phyloP scores from a whole-genome alignment of 495 filamentous ascomycete genomes.

The Podospora conica region DNA sequence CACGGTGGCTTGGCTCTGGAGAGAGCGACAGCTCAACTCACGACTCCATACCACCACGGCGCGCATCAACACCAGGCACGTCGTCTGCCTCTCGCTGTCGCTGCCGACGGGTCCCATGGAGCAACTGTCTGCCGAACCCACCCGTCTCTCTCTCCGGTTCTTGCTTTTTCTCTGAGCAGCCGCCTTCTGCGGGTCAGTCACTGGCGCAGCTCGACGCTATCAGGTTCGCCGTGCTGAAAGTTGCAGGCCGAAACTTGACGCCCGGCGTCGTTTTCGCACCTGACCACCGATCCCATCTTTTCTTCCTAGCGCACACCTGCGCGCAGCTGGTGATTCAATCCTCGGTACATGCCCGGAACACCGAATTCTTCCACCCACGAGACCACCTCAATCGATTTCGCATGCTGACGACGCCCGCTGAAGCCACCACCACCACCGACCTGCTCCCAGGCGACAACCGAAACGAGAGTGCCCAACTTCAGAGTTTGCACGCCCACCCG shows the following conservation, averaged over 20 bases:
- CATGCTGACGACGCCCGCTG: background rate
- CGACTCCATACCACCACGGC: background rate
- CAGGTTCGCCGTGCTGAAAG: background rate
- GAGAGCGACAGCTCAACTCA: background rate
- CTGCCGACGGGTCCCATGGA: background rate
- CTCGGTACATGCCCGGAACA: background rate
- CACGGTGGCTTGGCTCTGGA: background rate
- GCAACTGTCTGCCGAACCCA: background rate
- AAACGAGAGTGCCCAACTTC: background rate
- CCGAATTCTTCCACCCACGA: background rate
- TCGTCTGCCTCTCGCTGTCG: background rate
- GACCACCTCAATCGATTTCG: background rate
- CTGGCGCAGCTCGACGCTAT: background rate
- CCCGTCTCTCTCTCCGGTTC: background rate
- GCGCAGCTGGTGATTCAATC: background rate
- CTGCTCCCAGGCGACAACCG: background rate
- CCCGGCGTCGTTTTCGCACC: background rate
- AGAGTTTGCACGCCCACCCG: background rate
- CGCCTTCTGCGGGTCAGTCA: background rate
- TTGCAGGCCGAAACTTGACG: background rate
- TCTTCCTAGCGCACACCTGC: background rate
- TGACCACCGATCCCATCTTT: background rate
- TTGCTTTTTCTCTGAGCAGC: background rate
- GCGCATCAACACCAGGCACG: background rate
- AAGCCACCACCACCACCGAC: background rate